Conservation (phyloP, 2,329 filamentous ascomycete species). For the Berkeleyomyces rouxiae region DNA sequence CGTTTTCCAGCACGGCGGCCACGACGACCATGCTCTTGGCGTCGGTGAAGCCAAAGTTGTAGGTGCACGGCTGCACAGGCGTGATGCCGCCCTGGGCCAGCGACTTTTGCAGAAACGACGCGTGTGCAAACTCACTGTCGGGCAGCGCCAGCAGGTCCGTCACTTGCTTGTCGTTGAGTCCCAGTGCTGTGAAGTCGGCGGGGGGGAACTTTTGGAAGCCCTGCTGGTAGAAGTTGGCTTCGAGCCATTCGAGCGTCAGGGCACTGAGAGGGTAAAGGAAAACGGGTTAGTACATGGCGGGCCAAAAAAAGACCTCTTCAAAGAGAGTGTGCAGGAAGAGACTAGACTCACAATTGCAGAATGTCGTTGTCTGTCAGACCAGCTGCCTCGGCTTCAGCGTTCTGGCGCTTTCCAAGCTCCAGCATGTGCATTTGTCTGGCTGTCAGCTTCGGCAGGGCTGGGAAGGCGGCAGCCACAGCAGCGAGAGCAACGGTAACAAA, state of each 20-base stretch:
- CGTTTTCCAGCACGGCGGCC: constrained; percentile 53
- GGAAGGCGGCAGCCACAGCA: constrained; percentile 30
- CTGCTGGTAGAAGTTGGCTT: constrained; percentile 54
- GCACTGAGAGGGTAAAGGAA: constrained; percentile 26
- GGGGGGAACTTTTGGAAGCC: constrained; percentile 51
- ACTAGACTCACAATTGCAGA: constrained; percentile 36
- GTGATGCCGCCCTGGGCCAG: constrained; percentile 45
- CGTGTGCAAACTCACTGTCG: constrained; percentile 38
- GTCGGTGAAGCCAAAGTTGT: constrained; percentile 54
- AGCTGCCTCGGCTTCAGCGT: constrained; percentile 28
- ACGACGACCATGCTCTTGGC: constrained; percentile 51
- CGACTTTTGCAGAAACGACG: constrained; percentile 30
- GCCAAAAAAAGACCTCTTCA: background rate
- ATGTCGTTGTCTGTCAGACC: constrained; percentile 38
- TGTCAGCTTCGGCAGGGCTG: constrained; percentile 28
- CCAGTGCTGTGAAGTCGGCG: constrained; percentile 42
- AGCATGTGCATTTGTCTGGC: constrained; percentile 29
- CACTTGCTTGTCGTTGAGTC: constrained; percentile 19
- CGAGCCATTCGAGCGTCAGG: constrained; percentile 58
- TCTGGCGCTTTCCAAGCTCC: constrained; percentile 33
- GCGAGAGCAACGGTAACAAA: constrained; percentile 29
- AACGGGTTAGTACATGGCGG: background rate
- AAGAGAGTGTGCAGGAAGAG: background rate
- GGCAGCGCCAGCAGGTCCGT: constrained; percentile 44
- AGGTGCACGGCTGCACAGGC: constrained; percentile 52